Evolutionary conservation across 768 basidiomycete species (phyloP), one percentile per base, ranked within the genome.

Genomic region (Hortiboletus campestris): DNA sequence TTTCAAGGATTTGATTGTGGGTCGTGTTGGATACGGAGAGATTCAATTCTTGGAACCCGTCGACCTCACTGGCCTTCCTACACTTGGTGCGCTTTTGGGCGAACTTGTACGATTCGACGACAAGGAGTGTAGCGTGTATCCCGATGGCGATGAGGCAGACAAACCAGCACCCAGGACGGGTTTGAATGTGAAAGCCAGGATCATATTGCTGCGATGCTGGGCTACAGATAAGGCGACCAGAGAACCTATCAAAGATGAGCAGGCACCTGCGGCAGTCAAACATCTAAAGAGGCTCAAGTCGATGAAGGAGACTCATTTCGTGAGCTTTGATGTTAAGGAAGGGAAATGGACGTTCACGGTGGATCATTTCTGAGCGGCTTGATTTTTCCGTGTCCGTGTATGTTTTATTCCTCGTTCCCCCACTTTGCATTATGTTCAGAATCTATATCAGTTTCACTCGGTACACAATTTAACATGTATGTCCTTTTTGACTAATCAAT

Each of bases 331-430:
- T 55, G 79, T 84, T 51, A 77, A 77, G 63, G 84, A 85, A 63
- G 97, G 97, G 49, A 86, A 82, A 72, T 98, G 96, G 96, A 88
- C 85, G 47, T 98, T 99, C 75, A 84, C 80, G 31, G 97, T 98
- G 58, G 86, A 94, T 67, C 93, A 96, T 75, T 99, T 98, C 78
- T 92, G 73, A 80, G 55, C 29, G 45, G 29, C 35, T 49, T 54
- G 39, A 36, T 53, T 51, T 11, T 29, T 51, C 44, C 43, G 39
- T n/a, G 29, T 46, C 46, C 35, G 34, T 39, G 16, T 41, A 20
- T 31, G 36, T 36, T 17, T 17, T 44, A 32, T 17, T 46, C 40
- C 17, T 38, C 41, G 17, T 49, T 38, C 34, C 36, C n/a, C 35
- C 25, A 45, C 14, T 14, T 22, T 38, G 12, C 9, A 40, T 35